Percentiles rank a stretch among this genome's conserved stretches.
phyloP scores from a whole-genome alignment of 257 asterid genomes.

The Salvia splendens region DNA sequence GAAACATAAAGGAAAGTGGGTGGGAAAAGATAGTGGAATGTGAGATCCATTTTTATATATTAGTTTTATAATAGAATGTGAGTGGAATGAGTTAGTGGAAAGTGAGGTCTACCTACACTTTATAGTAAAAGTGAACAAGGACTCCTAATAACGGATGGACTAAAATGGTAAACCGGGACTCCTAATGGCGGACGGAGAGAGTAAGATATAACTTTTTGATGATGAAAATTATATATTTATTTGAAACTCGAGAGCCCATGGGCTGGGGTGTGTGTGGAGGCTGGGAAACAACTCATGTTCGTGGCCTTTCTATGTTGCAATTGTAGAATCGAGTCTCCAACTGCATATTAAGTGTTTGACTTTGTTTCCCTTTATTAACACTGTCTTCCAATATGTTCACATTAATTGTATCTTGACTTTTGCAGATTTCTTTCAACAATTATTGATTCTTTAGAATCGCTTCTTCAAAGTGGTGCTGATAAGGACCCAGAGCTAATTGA shows the following conservation, averaged over 20 bases:
- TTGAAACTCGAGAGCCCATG: background rate
- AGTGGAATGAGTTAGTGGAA: no score
- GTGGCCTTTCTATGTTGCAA: background rate
- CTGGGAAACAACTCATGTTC: background rate
- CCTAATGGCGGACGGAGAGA: no score
- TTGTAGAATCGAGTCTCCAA: background rate
- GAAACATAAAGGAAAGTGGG: no score
- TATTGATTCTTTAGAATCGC: constrained; percentile 56
- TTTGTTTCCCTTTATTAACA: background rate
- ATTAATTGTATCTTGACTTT: constrained; percentile 3
- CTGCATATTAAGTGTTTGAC: background rate
- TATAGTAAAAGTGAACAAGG: no score
- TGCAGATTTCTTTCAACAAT: constrained; percentile 71
- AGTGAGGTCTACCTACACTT: no score
- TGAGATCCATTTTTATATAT: no score
- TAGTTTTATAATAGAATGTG: no score
- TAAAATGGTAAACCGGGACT: no score
- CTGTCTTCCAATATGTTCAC: background rate
- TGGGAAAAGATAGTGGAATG: no score
- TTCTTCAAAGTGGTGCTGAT: constrained; percentile 85
- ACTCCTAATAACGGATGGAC: no score
- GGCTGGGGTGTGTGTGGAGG: background rate
- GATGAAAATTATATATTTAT: background rate
- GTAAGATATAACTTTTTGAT: no score
- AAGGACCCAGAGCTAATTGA: constrained; percentile 86